Conservation (phyloP, 352 stramenopile species). For the Globisporangium paddicum region DNA sequence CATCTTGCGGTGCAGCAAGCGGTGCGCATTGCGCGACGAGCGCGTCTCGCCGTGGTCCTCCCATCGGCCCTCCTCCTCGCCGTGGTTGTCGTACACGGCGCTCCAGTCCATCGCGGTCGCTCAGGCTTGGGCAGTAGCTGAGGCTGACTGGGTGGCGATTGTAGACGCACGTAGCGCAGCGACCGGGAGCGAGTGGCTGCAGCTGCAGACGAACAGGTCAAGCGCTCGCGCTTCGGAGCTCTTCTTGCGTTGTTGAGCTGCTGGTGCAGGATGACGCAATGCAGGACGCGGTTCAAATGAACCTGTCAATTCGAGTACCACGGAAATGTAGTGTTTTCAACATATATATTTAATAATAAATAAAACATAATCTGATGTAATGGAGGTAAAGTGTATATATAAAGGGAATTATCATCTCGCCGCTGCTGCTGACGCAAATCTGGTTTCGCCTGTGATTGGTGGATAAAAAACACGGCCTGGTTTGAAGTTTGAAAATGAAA, state of each 20-base stretch:
- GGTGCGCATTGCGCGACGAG: constrained; percentile 63
- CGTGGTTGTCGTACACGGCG: constrained; percentile 68
- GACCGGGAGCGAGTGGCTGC: neutral
- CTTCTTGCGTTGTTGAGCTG: neutral
- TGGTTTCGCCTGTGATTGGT: neutral
- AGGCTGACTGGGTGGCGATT: neutral
- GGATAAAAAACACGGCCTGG: neutral
- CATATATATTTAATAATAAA: no score
- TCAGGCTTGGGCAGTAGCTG: neutral
- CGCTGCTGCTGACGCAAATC: neutral
- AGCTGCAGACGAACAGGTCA: constrained; percentile 2
- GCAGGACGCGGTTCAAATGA: neutral
- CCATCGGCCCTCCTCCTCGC: constrained; percentile 56
- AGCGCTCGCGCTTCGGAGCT: neutral
- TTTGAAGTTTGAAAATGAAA: neutral
- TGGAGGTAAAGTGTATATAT: neutral
- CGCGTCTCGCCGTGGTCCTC: constrained; percentile 69
- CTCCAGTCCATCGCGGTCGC: constrained; percentile 63
- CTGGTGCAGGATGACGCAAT: constrained; percentile 6
- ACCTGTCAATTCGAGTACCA: neutral
- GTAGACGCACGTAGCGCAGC: neutral
- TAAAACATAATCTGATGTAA: neutral
- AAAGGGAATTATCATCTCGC: neutral
- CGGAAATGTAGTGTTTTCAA: no score
- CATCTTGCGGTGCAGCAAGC: constrained; percentile 54